Evolutionary conservation across 768 basidiomycete species (phyloP).

Genomic region (Tulasnella sp.): DNA sequence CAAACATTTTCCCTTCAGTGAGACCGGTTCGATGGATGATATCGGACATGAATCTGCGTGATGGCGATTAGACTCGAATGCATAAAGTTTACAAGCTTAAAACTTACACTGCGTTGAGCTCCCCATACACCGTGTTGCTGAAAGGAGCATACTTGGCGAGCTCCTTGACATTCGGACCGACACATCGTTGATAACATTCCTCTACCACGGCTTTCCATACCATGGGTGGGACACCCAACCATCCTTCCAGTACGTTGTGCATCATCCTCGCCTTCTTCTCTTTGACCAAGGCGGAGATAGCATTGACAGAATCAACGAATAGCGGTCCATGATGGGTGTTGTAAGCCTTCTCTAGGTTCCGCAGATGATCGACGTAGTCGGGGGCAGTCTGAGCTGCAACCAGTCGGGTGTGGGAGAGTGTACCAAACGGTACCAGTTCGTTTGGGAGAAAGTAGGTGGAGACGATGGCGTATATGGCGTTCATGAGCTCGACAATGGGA

Average conservation of each 20-base stretch:
- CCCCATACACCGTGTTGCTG: constrained; percentile 74
- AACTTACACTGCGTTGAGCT: constrained; percentile 57
- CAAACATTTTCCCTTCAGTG: constrained; percentile 49
- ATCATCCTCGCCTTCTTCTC: constrained; percentile 26
- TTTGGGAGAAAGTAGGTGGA: constrained; percentile 28
- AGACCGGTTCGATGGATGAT: constrained; percentile 46
- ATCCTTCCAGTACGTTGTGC: constrained; percentile 7
- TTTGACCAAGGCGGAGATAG: constrained; percentile 49
- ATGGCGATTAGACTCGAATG: no score
- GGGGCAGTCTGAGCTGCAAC: constrained; percentile 7
- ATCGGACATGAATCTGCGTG: constrained; percentile 44
- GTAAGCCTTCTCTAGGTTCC: constrained; percentile 55
- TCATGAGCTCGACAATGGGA: constrained; percentile 68
- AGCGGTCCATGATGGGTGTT: constrained; percentile 56
- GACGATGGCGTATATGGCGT: constrained; percentile 55
- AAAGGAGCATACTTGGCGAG: constrained; percentile 72
- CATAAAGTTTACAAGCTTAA: constrained; percentile 17
- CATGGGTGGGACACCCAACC: constrained; percentile 42
- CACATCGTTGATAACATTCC: constrained; percentile 85
- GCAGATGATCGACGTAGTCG: constrained; percentile 33
- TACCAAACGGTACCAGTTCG: constrained; percentile 55
- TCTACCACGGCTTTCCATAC: constrained; percentile 68
- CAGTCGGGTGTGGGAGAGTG: constrained; percentile 33
- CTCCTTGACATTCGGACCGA: constrained; percentile 76
- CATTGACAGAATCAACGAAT: constrained; percentile 48